Conservation (phyloP, 2,329 filamentous ascomycete genomes). For the Sarocladium strictum region DNA sequence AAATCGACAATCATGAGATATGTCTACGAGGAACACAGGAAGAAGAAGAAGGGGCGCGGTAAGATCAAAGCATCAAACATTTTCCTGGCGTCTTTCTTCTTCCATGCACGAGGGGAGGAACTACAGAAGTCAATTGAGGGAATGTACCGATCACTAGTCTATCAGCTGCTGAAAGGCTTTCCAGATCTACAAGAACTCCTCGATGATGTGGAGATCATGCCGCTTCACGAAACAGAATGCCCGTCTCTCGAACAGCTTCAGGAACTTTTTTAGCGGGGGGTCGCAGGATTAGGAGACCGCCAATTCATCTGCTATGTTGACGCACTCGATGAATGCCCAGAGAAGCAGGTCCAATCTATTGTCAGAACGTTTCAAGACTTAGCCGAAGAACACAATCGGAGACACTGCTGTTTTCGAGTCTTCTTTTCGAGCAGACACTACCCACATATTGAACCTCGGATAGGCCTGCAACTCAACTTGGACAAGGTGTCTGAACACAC, state of each 20-base stretch:
- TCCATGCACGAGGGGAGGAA: conserved; percentile 38
- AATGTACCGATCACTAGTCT: conserved; percentile 43
- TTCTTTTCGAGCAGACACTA: conserved; percentile 42
- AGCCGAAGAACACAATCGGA: conserved; percentile 20
- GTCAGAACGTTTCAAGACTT: conserved; percentile 34
- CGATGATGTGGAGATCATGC: no score
- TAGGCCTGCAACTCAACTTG: conserved; percentile 22
- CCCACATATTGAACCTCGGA: conserved; percentile 29
- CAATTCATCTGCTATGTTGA: conserved; percentile 24
- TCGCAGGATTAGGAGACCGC: conserved; percentile 13
- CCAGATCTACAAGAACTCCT: neutral
- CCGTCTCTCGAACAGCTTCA: conserved; percentile 14
- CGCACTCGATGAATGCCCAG: conserved; percentile 43
- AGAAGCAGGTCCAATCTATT: conserved; percentile 37
- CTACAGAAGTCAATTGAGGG: conserved; percentile 40
- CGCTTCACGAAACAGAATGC: no score
- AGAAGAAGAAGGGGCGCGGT: neutral
- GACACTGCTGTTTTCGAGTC: conserved; percentile 21
- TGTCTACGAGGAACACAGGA: neutral
- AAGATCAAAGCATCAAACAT: no score
- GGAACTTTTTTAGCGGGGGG: conserved; percentile 17
- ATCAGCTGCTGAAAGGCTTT: conserved; percentile 27
- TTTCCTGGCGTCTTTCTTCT: conserved; percentile 40
- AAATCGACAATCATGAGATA: conserved; percentile 12
- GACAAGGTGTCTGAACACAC: conserved; percentile 29